A percentile compares a stretch with the other conserved stretches of the same genome.
Conservation (phyloP, 2,329 filamentous ascomycete genomes). For the Tolypocladium guangdongense region DNA sequence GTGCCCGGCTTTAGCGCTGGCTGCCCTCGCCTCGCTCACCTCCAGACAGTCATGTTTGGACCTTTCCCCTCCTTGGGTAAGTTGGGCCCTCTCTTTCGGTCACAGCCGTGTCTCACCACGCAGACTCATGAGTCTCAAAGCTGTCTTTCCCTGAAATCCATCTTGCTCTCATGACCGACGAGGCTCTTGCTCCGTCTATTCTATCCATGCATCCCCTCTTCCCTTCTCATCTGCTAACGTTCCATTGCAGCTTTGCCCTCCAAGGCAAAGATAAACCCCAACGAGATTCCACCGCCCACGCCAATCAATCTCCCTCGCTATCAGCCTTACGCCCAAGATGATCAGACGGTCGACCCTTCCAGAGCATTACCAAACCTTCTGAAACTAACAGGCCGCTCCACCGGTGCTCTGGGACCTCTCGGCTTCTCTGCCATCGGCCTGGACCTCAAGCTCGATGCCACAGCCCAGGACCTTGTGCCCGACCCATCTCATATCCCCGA, state of each 20-base stretch:
- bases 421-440: constrained; percentile 49
- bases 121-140: neutral
- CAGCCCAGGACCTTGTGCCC: constrained; percentile 40
- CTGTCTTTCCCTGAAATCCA: neutral
- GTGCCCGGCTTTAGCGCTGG: neutral
- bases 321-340: constrained; percentile 24
- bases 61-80: constrained; percentile 28
- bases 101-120: neutral
- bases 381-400: constrained; percentile 41
- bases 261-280: constrained; percentile 26
- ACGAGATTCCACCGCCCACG: constrained; percentile 46
- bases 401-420: constrained; percentile 21
- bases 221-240: constrained; percentile 5
- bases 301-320: constrained; percentile 40
- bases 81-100: constrained; percentile 9
- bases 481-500: constrained; percentile 42
- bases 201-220: constrained; percentile 1
- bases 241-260: constrained; percentile 15
- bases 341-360: constrained; percentile 15
- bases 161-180: neutral
- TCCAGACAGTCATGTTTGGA: constrained; percentile 30
- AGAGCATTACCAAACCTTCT: constrained; percentile 38
- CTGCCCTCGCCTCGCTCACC: constrained; percentile 5
- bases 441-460: constrained; percentile 39
- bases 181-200: neutral